Conservation (phyloP, 1,139 yeast species). For the Saccharomycopsis hybrid region DNA sequence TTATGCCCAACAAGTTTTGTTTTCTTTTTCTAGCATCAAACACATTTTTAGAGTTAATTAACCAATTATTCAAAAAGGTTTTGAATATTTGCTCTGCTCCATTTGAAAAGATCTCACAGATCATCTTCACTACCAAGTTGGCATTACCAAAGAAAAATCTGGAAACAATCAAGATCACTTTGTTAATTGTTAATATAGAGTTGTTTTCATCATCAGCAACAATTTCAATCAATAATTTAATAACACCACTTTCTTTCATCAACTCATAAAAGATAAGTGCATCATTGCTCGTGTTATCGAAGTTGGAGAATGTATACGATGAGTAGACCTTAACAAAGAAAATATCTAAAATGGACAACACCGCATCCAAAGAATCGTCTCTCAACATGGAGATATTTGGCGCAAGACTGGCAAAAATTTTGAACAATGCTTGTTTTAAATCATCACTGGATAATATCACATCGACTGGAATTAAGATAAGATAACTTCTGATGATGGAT, state of each 20-base stretch:
- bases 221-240: slow-evolving; percentile 40
- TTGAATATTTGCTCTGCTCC: slow-evolving; percentile 25
- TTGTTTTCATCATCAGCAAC: slow-evolving; percentile 42
- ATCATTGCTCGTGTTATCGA: slow-evolving; percentile 14
- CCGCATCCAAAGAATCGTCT: slow-evolving; percentile 58
- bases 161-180: slow-evolving; percentile 47
- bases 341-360: slow-evolving; percentile 56
- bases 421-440: slow-evolving; percentile 30
- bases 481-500: slow-evolving; percentile 65
- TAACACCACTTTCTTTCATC: slow-evolving; percentile 41
- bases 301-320: slow-evolving; percentile 16
- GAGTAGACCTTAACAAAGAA: slow-evolving; percentile 32
- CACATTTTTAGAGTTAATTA: slow-evolving; percentile 39
- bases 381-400: slow-evolving; percentile 56
- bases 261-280: slow-evolving; percentile 29
- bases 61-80: slow-evolving; percentile 33
- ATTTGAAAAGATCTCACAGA: slow-evolving; percentile 20
- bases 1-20: slow-evolving; percentile 52
- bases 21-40: slow-evolving; percentile 68
- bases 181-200: slow-evolving; percentile 43
- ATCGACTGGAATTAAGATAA: slow-evolving; percentile 44
- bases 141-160: slow-evolving; percentile 47
- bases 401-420: slow-evolving; percentile 47
- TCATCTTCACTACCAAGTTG: slow-evolving; percentile 33
- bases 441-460: slow-evolving; percentile 25